Evolutionary conservation across 768 basidiomycete genomes (phyloP), one percentile per base, ranked within the genome.

Genomic region (Fibroporia radiculosa): DNA sequence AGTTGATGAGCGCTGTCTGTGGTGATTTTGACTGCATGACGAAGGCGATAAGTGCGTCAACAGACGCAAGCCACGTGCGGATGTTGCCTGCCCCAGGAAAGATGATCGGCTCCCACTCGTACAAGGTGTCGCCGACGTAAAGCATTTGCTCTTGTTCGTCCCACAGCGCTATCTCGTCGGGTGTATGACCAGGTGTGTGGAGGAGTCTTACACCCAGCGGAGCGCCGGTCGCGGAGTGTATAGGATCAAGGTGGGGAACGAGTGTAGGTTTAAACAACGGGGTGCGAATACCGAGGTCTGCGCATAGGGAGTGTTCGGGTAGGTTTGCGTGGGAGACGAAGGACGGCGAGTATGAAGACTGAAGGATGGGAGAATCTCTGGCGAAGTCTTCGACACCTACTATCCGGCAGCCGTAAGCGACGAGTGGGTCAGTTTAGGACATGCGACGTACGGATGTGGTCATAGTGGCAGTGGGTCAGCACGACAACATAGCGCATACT

Each of bases 181-280:
- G 77, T 0, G 72, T 78, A 47, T 80, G 78, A 22, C 77, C 76
- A 0, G 77, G 75, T 0, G 75, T 77, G 48, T 79, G 77, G 44
- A 78, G 61, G 44, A 77, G 61, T 2, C 48, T 64, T 20, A 79
- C 49, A 1, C 66, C 68, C 0, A 72, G 57, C 0, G 64, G 49
- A 3, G 56, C 40, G 16, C 50, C 48, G 29, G 53, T 34, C 3
- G 56, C 53, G 24, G 62, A 59, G 4, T 51, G 50, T 44, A 76
- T 59, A 16, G 44, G 45, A 42, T 69, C 48, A 14, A 58, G 58
- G 51, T 79, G 69, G 6, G 66, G 66, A 12, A 72, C 69, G n/a
- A 78, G 66, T 11, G 50, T 62, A 8, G 74, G 71, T 3, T 56
- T 63, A 52, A 76, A 78, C n/a, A 56, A 49, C 0, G 75, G 77